These are phyloP conservation scores for Leishmania aethiopica DNA, from an alignment of 208 protist genomes.

Conservation along the genomic window DNA sequence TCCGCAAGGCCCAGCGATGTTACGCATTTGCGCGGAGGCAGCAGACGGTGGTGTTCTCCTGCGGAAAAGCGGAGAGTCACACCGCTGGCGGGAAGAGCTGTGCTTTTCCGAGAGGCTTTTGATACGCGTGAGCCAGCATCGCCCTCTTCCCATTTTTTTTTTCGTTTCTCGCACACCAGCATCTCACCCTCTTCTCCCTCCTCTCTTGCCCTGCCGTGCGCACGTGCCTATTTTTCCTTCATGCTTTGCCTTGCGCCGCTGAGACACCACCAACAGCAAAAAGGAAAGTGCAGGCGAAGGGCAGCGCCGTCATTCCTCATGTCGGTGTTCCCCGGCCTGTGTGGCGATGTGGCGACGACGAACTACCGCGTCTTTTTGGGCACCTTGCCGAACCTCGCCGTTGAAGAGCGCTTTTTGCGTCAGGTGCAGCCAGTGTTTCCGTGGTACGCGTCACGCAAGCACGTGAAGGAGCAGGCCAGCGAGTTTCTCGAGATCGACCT, in stretches of 20 bases:
- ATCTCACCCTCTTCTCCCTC: not conserved
- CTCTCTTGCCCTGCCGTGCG: not conserved
- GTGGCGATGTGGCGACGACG: slow-evolving; percentile 64
- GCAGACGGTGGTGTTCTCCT: not conserved
- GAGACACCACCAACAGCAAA: no score
- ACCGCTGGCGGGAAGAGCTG: not conserved
- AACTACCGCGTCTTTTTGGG: slow-evolving; percentile 86
- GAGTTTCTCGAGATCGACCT: slow-evolving; percentile 91
- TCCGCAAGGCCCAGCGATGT: not conserved
- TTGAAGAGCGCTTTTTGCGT: slow-evolving; percentile 81
- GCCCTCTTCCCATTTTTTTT: not conserved
- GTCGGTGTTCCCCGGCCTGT: slow-evolving; percentile 83
- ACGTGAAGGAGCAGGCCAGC: slow-evolving; percentile 88
- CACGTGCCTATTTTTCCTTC: not conserved
- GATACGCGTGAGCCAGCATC: not conserved
- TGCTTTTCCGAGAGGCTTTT: not conserved
- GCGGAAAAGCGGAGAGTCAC: not conserved
- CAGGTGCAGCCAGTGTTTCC: slow-evolving; percentile 83
- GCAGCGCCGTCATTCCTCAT: slow-evolving; percentile 18
- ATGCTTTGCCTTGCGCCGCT: not conserved
- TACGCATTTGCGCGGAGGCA: not conserved
- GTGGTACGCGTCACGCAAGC: slow-evolving; percentile 85
- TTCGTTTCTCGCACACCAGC: not conserved
- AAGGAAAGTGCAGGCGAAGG: not conserved
- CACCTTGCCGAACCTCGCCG: slow-evolving; percentile 59